Evolutionary conservation across 2,329 filamentous ascomycete genomes (phyloP), one percentile per base, ranked within the genome.

Genomic region (Metarhizium rileyi): DNA sequence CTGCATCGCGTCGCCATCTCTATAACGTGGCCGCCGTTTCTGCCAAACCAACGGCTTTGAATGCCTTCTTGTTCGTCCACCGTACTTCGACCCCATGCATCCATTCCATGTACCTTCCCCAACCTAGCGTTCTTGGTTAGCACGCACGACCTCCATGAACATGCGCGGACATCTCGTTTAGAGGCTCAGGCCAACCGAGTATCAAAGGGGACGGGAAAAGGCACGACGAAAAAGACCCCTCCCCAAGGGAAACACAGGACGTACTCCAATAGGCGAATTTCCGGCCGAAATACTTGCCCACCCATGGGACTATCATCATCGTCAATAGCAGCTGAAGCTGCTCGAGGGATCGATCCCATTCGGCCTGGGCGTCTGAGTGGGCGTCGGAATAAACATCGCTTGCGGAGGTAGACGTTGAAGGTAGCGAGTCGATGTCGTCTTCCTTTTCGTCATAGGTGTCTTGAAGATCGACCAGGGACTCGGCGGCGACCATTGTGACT

Each of bases 211-310:
- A 25, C 38, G 18, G 28, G n/a, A 18, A 2, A 12, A 28, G 44
- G 8, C 16, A 2, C 16, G 25, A 16, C 9, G 1, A 23, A 7
- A 25, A 42, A n/a, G 26, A 20, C 12, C 18, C n/a, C n/a, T n/a
- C n/a, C 14, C 4, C 36, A n/a, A 10, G n/a, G 8, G 22, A 35
- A 27, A 10, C 35, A 20, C 16, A 28, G n/a, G 42, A 40, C 18
- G 55, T 76, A 96, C 91, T 89, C 88, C 90, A 96, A 65, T 95
- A 96, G 52, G 91, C 91, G 72, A 90, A 94, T 68, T 89, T 94
- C 66, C 93, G 80, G 43, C 93, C 93, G 66, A 96, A 81, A 70
- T 90, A 97, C 70, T 97, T 98, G 52, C 93, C 93, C 58, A 89
- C 74, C 67, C 95, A 96, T 3, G 93, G 93, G 46, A 98, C 85